These are phyloP conservation scores for Auxenochlorella protothecoides DNA, from an alignment of 139 green algal species.

Conservation along the genomic window DNA sequence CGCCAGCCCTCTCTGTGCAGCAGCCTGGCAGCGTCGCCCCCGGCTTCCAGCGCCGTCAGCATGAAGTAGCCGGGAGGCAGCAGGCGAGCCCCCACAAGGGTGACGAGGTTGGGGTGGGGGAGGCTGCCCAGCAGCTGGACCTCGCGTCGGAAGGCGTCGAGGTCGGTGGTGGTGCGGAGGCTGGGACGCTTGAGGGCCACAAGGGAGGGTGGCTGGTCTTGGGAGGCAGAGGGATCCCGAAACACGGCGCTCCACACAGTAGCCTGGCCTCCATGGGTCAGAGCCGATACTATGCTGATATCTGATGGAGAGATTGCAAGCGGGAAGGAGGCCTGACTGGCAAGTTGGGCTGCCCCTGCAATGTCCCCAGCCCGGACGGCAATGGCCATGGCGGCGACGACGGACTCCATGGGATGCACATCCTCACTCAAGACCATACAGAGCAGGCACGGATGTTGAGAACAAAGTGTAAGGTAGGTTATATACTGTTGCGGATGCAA, in stretches of 20 bases:
- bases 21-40: slow-evolving; percentile 25
- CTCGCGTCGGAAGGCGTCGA: slow-evolving; percentile 60
- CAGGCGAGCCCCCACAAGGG: slow-evolving; percentile 43
- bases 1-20: slow-evolving; percentile 57
- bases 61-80: slow-evolving; percentile 66
- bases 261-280: slow-evolving; percentile 29
- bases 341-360: slow-evolving; percentile 16
- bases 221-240: too few species aligned
- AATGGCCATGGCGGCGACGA: slow-evolving; percentile 21
- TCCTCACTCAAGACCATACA: too few species aligned
- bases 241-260: slow-evolving; percentile 15
- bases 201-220: too few species aligned
- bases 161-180: slow-evolving; percentile 33
- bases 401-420: neutral
- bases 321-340: slow-evolving; percentile 2
- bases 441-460: too few species aligned
- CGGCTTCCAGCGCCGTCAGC: slow-evolving; percentile 45
- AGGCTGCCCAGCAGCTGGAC: slow-evolving; percentile 42
- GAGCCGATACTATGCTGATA: too few species aligned
- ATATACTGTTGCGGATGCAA: too few species aligned
- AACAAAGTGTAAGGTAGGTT: too few species aligned
- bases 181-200: slow-evolving; percentile 67
- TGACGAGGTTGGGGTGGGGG: slow-evolving; percentile 32
- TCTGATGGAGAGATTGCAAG: slow-evolving; percentile 9
- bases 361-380: slow-evolving; percentile 31